Percentiles rank a stretch among this genome's conserved stretches.
These are phyloP conservation scores for Botryotinia calthae DNA, from an alignment of 2,329 filamentous ascomycete species.

Conservation along the genomic window DNA sequence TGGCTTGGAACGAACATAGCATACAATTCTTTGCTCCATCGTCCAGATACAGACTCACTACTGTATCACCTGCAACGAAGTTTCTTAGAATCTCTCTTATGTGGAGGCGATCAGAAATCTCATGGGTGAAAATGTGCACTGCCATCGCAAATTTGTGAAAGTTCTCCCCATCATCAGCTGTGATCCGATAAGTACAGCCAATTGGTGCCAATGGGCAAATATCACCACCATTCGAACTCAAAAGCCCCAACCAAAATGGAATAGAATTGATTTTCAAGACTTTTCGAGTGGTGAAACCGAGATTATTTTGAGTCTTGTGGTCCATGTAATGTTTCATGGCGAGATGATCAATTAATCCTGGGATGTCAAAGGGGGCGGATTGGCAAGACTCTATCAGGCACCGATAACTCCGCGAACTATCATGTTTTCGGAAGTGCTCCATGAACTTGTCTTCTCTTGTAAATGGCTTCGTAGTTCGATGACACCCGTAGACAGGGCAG, in stretches of 20 bases:
- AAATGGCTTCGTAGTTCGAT: not conserved
- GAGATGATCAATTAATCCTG: not conserved
- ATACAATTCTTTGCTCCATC: rapidly evolving
- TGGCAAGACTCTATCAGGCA: not conserved
- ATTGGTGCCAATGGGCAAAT: not conserved
- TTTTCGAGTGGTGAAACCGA: not conserved
- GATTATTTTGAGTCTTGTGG: not conserved
- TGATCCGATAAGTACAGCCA: not conserved
- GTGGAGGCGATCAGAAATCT: not conserved
- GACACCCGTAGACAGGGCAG: not conserved
- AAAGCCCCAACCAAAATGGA: not conserved
- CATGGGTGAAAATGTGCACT: not conserved
- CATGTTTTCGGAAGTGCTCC: not conserved
- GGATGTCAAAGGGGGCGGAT: not conserved
- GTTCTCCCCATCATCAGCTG: not conserved
- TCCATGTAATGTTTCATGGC: rapidly evolving
- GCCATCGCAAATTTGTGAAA: rapidly evolving
- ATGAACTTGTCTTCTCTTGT: not conserved
- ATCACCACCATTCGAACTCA: not conserved
- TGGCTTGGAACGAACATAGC: not conserved
- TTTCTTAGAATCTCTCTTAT: rapidly evolving
- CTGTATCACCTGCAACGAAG: rapidly evolving
- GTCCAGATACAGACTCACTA: not conserved
- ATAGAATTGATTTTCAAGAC: rapidly evolving
- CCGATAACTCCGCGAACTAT: not conserved